These are phyloP conservation scores for Dipodascus geniculatus DNA, from an alignment of 805 yeast species.

Conservation along the genomic window DNA sequence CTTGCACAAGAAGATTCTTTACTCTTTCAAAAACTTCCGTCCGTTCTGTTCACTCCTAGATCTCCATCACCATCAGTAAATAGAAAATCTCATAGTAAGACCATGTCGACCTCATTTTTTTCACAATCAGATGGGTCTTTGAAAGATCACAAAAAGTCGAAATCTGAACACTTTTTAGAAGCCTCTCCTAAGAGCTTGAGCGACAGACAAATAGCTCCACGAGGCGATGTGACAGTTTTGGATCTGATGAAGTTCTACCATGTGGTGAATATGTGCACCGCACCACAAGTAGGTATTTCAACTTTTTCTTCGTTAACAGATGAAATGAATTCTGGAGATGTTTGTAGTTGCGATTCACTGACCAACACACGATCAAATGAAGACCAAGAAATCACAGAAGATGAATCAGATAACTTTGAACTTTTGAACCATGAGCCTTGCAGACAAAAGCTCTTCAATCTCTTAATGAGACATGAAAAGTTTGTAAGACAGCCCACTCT, in stretches of 20 bases:
- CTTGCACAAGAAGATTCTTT: not conserved
- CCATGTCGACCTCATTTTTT: not conserved
- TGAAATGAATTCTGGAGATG: no score
- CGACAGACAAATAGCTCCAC: not conserved
- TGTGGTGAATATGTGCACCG: not conserved
- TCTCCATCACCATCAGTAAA: not conserved
- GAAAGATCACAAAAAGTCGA: no score
- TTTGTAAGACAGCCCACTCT: not conserved
- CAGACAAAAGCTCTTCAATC: not conserved
- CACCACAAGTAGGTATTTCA: not conserved
- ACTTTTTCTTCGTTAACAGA: no score
- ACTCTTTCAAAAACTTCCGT: not conserved
- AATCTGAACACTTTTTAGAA: not conserved
- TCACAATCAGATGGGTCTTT: not conserved
- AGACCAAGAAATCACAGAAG: not conserved
- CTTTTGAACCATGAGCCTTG: not conserved
- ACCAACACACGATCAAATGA: no score
- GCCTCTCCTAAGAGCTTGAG: not conserved
- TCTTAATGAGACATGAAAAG: not conserved
- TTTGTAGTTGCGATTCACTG: no score
- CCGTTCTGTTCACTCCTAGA: not conserved
- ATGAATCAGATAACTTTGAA: no score
- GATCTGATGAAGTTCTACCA: not conserved
- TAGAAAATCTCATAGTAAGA: not conserved
- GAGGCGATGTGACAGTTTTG: not conserved